Base-by-base conservation (phyloP, 441 rosid species). In the Macaranga tanarius region DNA sequence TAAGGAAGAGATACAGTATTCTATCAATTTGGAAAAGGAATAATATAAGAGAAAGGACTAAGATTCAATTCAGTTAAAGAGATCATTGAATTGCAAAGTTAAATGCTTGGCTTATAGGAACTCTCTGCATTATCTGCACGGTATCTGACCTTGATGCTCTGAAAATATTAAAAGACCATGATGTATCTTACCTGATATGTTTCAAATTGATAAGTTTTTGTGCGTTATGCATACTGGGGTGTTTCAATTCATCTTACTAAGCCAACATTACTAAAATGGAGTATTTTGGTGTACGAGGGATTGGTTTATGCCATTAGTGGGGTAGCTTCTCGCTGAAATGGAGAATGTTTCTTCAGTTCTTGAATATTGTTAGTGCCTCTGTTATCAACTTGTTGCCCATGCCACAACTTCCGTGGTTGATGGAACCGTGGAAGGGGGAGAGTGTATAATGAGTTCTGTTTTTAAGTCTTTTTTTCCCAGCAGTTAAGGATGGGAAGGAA, bases 61-160 rank as follows among this genome's bases (percentile, higher is more conserved):
- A 62, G 65, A 26, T 68, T 47, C 52, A 34, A 34, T 62, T 69
- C 61, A 22, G 76, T 57, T 48, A 60, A 48, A 60, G 67, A 65
- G 72, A 62, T 64, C 64, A 60, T 82, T 76, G 34, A 67, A 65
- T 62, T 73, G 57, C 64, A 42, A 23, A 20, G 0, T 31, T 16
- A 38, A 40, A 60, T 44, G 11, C 3, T 28, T 10, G 38, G 45
- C 34, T 19, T 62, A 16, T 70, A 48, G 16, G 47, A 70, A 70
- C 44, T 76, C 23, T 25, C 13, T 62, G 12, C 42, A 31, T 7
- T 62, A 26, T 59, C 10, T 65, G 72, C 62, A 74, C 51, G 19
- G 59, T 23, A 25, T n/a, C 28, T 58, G 56, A 62, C 59, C 48
- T 57, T 31, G 48, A 45, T 44, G 44, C 77, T 7, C 4, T 38